Conservation (phyloP, 2,329 filamentous ascomycete species). For the Microdochium nivale region DNA sequence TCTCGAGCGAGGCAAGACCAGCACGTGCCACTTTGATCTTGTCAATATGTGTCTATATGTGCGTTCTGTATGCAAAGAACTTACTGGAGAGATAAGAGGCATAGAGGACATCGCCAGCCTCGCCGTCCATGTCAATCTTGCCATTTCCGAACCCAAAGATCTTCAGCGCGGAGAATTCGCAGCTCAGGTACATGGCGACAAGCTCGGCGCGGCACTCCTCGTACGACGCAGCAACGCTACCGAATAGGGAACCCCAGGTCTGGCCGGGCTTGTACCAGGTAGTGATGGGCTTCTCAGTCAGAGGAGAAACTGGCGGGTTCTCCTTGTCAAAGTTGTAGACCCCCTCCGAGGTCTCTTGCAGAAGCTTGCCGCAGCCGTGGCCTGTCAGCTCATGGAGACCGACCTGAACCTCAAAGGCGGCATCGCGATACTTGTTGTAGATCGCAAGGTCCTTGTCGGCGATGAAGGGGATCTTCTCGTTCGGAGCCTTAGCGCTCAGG, state of each 20-base stretch:
- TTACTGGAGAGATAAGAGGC: slow-evolving; percentile 69
- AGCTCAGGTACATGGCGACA: slow-evolving; percentile 82
- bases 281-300: slow-evolving; percentile 67
- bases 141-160: slow-evolving; percentile 91
- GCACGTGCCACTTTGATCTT: slow-evolving; percentile 61
- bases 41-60: background rate
- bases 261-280: slow-evolving; percentile 93
- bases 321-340: slow-evolving; percentile 81
- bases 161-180: slow-evolving; percentile 79
- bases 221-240: slow-evolving; percentile 76
- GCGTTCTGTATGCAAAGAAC: background rate
- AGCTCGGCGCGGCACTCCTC: slow-evolving; percentile 94
- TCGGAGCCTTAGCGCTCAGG: slow-evolving; percentile 79
- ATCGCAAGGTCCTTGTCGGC: slow-evolving; percentile 66
- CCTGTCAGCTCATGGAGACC: slow-evolving; percentile 83
- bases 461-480: slow-evolving; percentile 91
- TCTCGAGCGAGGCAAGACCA: slow-evolving; percentile 81
- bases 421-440: slow-evolving; percentile 76
- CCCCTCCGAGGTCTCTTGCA: slow-evolving; percentile 79
- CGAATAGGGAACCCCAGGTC: slow-evolving; percentile 91
- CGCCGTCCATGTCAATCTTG: slow-evolving; percentile 58
- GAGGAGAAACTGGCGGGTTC: slow-evolving; percentile 72
- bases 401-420: slow-evolving; percentile 90
- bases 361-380: slow-evolving; percentile 86
- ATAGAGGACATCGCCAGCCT: slow-evolving; percentile 82